Conservation (phyloP, 2,329 filamentous ascomycete species). For the Stagonosporopsis chrysanthemi region DNA sequence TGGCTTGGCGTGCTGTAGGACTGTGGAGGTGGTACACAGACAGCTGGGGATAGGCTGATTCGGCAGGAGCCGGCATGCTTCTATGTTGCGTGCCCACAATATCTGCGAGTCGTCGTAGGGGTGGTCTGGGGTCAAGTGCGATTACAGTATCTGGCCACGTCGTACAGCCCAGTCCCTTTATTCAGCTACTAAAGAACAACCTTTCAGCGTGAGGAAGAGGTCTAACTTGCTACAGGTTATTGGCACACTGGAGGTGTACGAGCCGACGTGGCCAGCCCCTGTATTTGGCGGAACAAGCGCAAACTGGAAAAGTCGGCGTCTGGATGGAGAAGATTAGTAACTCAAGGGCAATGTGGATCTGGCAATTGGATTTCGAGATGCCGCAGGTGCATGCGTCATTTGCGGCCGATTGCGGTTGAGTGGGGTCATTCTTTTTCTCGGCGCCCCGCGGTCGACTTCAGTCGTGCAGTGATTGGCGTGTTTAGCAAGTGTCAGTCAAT, state of each 20-base stretch:
- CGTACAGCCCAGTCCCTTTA: no score
- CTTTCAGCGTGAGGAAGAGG: no score
- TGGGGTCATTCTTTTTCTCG: conserved; percentile 18
- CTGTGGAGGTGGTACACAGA: not conserved
- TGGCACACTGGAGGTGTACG: no score
- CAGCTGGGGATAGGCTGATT: not conserved
- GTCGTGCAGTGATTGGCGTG: conserved; percentile 15
- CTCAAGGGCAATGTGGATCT: not conserved
- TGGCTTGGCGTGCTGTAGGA: not conserved
- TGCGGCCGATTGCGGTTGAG: conserved; percentile 10
- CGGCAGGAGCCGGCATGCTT: not conserved
- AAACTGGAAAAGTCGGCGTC: not conserved
- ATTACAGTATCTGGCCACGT: no score
- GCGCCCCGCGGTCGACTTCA: conserved; percentile 5
- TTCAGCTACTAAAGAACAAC: no score
- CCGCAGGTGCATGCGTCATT: conserved; percentile 20
- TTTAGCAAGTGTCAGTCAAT: conserved; percentile 13
- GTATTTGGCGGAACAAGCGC: no score
- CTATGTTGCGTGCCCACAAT: not conserved
- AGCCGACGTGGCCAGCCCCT: no score
- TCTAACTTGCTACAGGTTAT: no score
- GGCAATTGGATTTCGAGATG: not conserved
- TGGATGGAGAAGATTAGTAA: conserved; percentile 5
- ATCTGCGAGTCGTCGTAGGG: not conserved
- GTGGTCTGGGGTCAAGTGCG: not conserved